These are phyloP conservation scores for Cercis canadensis DNA, from an alignment of 306 rosid species.

Conservation along the genomic window DNA sequence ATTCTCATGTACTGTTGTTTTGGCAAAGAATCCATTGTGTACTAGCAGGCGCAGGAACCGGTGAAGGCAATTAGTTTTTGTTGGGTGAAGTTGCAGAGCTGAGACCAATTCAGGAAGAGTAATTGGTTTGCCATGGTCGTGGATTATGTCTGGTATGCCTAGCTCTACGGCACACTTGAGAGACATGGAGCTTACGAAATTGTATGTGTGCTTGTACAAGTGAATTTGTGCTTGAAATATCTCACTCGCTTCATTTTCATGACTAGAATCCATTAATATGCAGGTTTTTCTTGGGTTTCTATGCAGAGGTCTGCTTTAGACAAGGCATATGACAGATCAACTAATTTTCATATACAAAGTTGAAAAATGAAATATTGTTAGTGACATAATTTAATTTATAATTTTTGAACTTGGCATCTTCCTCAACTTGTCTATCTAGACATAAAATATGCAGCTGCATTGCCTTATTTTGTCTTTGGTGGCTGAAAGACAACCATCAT, in stretches of 20 bases:
- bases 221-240: conserved; percentile 42
- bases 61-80: background rate
- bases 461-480: no score
- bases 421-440: no score
- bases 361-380: no score
- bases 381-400: no score
- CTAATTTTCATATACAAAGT: no score
- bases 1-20: background rate
- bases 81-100: conserved; percentile 33
- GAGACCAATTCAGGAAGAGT: conserved; percentile 39
- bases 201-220: conserved; percentile 33
- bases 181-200: conserved; percentile 43
- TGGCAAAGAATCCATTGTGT: conserved; percentile 32
- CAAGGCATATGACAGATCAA: background rate
- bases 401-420: no score
- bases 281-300: background rate
- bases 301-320: background rate
- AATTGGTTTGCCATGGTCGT: conserved; percentile 40
- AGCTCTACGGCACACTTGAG: conserved; percentile 39
- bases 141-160: conserved; percentile 41
- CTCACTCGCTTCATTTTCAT: background rate
- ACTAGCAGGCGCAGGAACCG: conserved; percentile 40
- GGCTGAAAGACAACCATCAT: no score
- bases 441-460: no score
- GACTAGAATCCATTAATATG: background rate